Percentiles rank a stretch among this genome's conserved stretches.
Conservation (phyloP, 2,329 filamentous ascomycete genomes). For the Alternaria solani region DNA sequence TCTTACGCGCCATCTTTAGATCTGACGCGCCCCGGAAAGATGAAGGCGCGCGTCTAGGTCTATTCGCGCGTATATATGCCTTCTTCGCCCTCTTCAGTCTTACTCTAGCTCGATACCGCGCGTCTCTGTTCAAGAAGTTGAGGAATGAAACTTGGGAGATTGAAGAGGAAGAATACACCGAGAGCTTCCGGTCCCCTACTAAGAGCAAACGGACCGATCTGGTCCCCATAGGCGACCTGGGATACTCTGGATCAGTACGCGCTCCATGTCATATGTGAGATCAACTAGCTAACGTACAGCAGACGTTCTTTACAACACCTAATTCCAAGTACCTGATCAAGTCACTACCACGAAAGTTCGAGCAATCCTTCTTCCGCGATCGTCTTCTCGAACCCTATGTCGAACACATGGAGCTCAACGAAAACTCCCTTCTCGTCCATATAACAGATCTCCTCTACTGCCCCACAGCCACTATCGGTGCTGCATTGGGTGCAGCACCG, state of each 20-base stretch:
- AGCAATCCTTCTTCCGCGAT: slow-evolving; percentile 73
- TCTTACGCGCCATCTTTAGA: slow-evolving; percentile 48
- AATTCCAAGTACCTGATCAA: slow-evolving; percentile 76
- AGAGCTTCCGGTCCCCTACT: slow-evolving; percentile 59
- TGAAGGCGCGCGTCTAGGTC: slow-evolving; percentile 29
- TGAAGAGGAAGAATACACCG: slow-evolving; percentile 62
- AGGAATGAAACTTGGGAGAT: slow-evolving; percentile 63
- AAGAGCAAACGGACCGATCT: slow-evolving; percentile 55
- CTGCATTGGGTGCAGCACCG: slow-evolving; percentile 67
- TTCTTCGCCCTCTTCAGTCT: slow-evolving; percentile 65
- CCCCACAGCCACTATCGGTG: slow-evolving; percentile 65
- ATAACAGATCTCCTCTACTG: slow-evolving; percentile 74
- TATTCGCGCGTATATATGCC: slow-evolving; percentile 57
- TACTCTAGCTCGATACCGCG: slow-evolving; percentile 57
- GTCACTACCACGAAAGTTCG: slow-evolving; percentile 72
- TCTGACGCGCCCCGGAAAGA: slow-evolving; percentile 27
- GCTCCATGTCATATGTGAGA: background rate
- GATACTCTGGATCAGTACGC: slow-evolving; percentile 73
- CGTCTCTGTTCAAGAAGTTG: slow-evolving; percentile 61
- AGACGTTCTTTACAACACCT: slow-evolving; percentile 74
- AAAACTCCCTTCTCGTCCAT: slow-evolving; percentile 70
- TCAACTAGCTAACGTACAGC: slow-evolving; percentile 16
- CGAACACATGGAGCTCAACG: slow-evolving; percentile 68
- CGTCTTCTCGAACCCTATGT: slow-evolving; percentile 72
- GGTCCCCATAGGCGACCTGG: slow-evolving; percentile 70